Evolutionary conservation across 2,329 filamentous ascomycete genomes (phyloP), one percentile per base, ranked within the genome.

Genomic region (Cadophora luteo-olivacea): DNA sequence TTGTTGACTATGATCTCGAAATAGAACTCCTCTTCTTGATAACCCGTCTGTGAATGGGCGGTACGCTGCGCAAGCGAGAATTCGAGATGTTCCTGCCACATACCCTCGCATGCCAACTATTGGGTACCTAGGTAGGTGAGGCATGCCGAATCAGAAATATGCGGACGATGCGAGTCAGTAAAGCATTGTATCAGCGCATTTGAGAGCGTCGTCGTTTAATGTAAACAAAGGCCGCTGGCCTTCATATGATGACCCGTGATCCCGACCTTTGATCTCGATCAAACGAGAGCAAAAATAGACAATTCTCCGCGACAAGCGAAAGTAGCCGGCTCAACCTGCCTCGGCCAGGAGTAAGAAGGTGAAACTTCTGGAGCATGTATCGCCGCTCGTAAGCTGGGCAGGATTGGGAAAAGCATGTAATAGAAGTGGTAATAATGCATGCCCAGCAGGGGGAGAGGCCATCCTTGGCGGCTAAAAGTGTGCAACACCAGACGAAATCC

Each of bases 401-500:
- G 29, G 61, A 58, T 45, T 38, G 61, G 33, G 38, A 60, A 60
- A 60, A 6, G 5, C 33, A 60, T 60, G 33, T 48, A 63, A 66
- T 66, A 66, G 55, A 29, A 61, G 32, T 25, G 38, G 51, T 64
- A 38, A 61, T 71, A 69, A 29, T 69, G 57, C 57, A 61, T 64
- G 57, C 45, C 32, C 25, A 51, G 45, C 57, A 67, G 61, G 69
- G 61, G 61, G 29, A 16, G 33, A 54, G 54, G 65, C 33, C 61
- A 65, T 24, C 16, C 55, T 62, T 64, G 68, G 65, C 68, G 68
- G 67, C 67, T 69, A 67, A 65, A 65, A 68, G 62, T 66, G 61
- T 61, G 66, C 57, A 38, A 62, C 45, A 61, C 25, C 45, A 62
- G 57, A 58, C 63, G 61, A 69, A 68, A 49, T 48, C 67, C 54